Evolutionary conservation across 2,329 filamentous ascomycete species (phyloP), one percentile per base, ranked within the genome.

Genomic region (Endothia cerciana): DNA sequence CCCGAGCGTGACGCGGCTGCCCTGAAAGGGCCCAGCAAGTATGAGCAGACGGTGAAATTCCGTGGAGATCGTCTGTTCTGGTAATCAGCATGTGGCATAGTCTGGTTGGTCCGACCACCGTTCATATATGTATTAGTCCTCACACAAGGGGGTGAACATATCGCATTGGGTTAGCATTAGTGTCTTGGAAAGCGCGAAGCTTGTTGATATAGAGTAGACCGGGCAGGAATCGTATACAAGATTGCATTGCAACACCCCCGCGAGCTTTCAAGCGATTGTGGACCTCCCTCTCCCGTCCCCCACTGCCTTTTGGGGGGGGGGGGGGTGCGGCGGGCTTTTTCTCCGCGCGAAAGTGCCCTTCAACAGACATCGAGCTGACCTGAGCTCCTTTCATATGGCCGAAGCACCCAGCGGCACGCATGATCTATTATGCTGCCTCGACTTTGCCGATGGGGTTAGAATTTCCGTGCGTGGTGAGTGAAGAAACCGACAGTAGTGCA

Each of bases 21-120:
- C 15, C 28, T 62, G 22, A n/a, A 38, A 41, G 49, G 53, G 17
- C 13, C 25, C 15, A 60, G 17, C 60, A 40, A 41, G 28, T 69
- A 70, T 25, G 69, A 58, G 36, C 45, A 70, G 67, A 69, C 47
- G 4, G 64, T 58, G 47, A 68, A 68, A 49, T 68, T 68, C 60
- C 65, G 62, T 10, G 69, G 69, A 4, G 55, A 60, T 57, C 33
- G 62, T 11, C 62, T 70, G 4, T 62, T 68, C 49, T 66, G 69
- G 36, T 70, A 58, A 63, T 40, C 3, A 43, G 15, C 25, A 28
- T 63, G 38, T 40, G 6, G 38, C 25, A 15, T 43, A 15, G 15
- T 13, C 8, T 22, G 53, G 10, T 40, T 53, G 33, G 15, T 28
- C 36, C 19, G 28, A 19, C 10, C 30, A 25, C 28, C n/a, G 3